Conservation (phyloP, 305 asterid species). For the Fraxinus greggii region DNA sequence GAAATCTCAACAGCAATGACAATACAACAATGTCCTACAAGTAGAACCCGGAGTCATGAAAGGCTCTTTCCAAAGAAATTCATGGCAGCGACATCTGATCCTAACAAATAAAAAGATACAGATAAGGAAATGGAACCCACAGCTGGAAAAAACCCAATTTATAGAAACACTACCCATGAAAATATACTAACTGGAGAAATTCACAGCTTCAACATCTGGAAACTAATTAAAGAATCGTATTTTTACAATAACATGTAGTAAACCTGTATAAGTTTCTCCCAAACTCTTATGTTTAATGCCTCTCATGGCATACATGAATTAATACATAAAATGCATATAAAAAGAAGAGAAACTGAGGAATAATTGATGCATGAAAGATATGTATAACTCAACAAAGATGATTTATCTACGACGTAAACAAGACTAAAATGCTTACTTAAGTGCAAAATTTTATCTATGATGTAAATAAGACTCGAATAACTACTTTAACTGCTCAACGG, state of each 20-base stretch:
- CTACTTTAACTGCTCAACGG: neutral
- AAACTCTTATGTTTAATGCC: neutral
- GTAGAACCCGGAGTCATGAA: neutral
- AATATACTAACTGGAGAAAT: neutral
- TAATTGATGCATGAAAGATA: neutral
- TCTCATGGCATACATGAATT: neutral
- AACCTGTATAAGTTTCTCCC: neutral
- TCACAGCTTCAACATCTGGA: neutral
- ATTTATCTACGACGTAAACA: neutral
- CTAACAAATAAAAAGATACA: neutral
- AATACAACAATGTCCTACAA: neutral
- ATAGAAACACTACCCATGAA: neutral
- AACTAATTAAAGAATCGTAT: neutral
- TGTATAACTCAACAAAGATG: neutral
- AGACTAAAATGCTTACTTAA: neutral
- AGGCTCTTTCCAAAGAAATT: neutral
- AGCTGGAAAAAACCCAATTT: neutral
- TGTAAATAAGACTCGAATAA: neutral
- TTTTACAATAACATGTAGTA: neutral
- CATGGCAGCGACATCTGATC: neutral
- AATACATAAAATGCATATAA: neutral
- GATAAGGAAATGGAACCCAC: neutral
- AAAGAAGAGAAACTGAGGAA: neutral
- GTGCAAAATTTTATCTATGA: neutral
- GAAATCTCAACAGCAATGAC: neutral